Evolutionary conservation across 1,139 yeast species (phyloP), one percentile per base, ranked within the genome.

Genomic region (Pichiaceae sp.): DNA sequence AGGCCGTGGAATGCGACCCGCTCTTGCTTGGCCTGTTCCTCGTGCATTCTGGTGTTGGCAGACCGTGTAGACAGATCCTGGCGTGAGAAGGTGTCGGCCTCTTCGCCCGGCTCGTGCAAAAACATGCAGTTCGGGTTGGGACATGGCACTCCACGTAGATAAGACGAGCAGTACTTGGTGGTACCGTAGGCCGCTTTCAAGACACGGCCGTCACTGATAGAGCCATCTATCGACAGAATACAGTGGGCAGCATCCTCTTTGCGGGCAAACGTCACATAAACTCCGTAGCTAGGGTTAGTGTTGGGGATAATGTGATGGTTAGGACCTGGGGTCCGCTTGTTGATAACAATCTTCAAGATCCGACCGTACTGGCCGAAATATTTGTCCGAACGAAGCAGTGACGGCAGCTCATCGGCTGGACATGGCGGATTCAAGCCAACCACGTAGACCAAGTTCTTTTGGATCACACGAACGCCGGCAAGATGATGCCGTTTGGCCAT

Each of bases 91-190:
- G 95, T 81, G 53, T 93, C 98, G 1, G 97, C 97, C 59, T 93
- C 98, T 64, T 93, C 99, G 42, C 99, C 98, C 3, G 98, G 98
- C 60, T 93, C 98, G 58, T 93, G 99, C 52, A 93, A 70, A 55
- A 91, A 93, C 98, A 93, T 93, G 70, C 99, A 93, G 57, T 87
- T 87, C 43, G 98, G 98, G 60, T 93, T 93, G 42, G 96, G 98
- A 63, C 99, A 93, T 17, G 94, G 80, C 57, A 86, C 95, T 29
- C 96, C 96, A 46, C 97, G 74, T 46, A 93, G 68, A 57, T 93
- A 93, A 2, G 95, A 82, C 14, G 96, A 86, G 60, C 99, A 93
- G 63, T 93, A 93, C 61, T 93, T 93, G 12, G 99, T 93, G 3
- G 98, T 93, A 54, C 99, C 99, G 59, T 89, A 95, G 0, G 98